These are phyloP conservation scores for Candida smagusa DNA, from an alignment of 1,139 yeast species.

Conservation along the genomic window DNA sequence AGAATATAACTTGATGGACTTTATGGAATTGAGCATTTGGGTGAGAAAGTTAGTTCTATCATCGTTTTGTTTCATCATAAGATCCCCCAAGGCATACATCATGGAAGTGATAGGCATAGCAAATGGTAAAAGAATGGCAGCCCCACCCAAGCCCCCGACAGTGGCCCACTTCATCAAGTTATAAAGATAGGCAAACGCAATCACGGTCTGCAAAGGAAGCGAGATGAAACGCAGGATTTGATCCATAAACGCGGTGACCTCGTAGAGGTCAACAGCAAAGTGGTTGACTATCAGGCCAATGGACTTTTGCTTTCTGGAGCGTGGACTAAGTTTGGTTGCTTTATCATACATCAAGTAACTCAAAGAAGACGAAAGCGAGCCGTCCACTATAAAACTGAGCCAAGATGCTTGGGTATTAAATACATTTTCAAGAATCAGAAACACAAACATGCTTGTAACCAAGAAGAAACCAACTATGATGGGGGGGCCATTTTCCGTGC, in stretches of 20 bases:
- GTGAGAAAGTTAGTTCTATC: conserved; percentile 24
- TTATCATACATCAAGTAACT: conserved; percentile 22
- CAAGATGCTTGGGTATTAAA: conserved; percentile 20
- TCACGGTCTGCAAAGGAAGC: conserved; percentile 18
- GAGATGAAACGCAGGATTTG: conserved; percentile 17
- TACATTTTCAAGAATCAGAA: conserved; percentile 16
- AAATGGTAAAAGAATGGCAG: conserved; percentile 21
- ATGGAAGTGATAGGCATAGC: conserved; percentile 18
- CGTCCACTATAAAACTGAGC: conserved; percentile 14
- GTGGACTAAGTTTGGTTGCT: conserved; percentile 25
- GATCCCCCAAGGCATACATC: conserved; percentile 15
- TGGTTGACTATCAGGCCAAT: conserved; percentile 30
- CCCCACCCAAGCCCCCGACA: conserved; percentile 22
- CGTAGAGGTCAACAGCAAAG: conserved; percentile 21
- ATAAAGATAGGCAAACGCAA: conserved; percentile 20
- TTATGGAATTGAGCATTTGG: conserved; percentile 26
- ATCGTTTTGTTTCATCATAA: conserved; percentile 23
- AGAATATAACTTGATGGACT: conserved; percentile 21
- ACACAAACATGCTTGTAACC: conserved; percentile 16
- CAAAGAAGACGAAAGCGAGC: conserved; percentile 18
- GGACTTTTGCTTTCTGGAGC: conserved; percentile 22
- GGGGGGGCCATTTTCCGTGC: conserved; percentile 16
- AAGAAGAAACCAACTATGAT: conserved; percentile 20
- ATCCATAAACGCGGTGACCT: conserved; percentile 16
- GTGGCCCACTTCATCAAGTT: conserved; percentile 24